Conservation (phyloP, 2,329 filamentous ascomycete species). For the Shiraia bambusicola region DNA sequence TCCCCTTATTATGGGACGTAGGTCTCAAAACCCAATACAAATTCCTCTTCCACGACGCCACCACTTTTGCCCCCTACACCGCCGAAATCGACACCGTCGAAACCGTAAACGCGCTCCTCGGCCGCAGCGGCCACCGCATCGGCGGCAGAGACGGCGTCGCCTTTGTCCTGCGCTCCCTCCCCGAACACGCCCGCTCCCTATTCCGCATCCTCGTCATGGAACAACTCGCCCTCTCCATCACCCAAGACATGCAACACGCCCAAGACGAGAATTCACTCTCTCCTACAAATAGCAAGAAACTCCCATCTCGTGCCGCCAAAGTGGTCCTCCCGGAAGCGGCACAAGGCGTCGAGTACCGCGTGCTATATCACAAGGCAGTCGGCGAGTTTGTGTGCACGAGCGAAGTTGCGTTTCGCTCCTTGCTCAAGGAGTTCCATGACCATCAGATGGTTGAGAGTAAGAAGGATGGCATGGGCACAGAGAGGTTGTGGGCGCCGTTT, state of each 20-base stretch:
- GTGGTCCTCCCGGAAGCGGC: conserved; percentile 35
- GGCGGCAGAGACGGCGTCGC: conserved; percentile 89
- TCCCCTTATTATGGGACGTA: conserved; percentile 86
- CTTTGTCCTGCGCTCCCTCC: conserved; percentile 86
- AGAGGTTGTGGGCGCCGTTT: conserved; percentile 83
- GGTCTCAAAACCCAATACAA: conserved; percentile 79
- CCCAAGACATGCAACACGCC: conserved; percentile 33
- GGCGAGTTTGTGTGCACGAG: conserved; percentile 97
- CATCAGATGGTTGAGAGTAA: conserved; percentile 94
- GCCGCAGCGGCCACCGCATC: conserved; percentile 74
- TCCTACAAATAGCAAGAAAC: conserved; percentile 20
- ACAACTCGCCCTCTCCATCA: conserved; percentile 67
- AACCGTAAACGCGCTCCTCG: conserved; percentile 83
- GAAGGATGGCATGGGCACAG: conserved; percentile 82
- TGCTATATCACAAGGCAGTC: conserved; percentile 90
- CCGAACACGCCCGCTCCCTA: conserved; percentile 86
- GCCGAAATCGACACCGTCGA: conserved; percentile 83
- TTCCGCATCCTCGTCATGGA: conserved; percentile 85
- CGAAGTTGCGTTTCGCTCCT: conserved; percentile 90
- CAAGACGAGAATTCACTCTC: too few relatives aligned
- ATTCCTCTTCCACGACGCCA: conserved; percentile 91
- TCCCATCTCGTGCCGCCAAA: conserved; percentile 25
- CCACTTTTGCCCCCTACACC: conserved; percentile 76
- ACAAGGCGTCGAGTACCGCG: conserved; percentile 80
- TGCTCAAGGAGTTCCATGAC: conserved; percentile 97